These are phyloP conservation scores for Penicillium crustosum DNA, from an alignment of 2,329 filamentous ascomycete species.

Conservation along the genomic window DNA sequence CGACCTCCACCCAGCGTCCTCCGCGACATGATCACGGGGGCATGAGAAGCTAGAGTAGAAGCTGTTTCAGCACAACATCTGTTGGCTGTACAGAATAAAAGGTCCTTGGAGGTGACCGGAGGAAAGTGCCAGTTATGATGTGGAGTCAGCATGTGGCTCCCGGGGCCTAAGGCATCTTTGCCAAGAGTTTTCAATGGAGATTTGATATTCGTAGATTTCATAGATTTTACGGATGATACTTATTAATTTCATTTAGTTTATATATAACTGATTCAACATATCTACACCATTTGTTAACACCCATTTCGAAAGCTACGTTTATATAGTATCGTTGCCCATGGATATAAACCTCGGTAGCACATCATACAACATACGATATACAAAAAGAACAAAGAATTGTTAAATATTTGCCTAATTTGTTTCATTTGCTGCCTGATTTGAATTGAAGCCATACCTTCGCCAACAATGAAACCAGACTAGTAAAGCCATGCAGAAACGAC, in stretches of 20 bases:
- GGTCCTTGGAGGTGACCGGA: slow-evolving; percentile 6
- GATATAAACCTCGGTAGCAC: background rate
- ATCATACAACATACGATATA: background rate
- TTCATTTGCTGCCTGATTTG: slow-evolving; percentile 1
- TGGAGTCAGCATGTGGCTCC: slow-evolving; percentile 15
- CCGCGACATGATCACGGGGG: slow-evolving; percentile 65
- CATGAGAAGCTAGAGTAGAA: slow-evolving; percentile 31
- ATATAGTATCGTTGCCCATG: too few species aligned
- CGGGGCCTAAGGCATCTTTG: slow-evolving; percentile 14
- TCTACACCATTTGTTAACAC: too few species aligned
- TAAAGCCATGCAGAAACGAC: background rate
- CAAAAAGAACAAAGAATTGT: background rate
- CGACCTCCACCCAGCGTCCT: slow-evolving; percentile 89
- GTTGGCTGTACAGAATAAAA: slow-evolving; percentile 22
- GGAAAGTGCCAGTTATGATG: slow-evolving; percentile 18
- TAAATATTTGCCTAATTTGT: background rate
- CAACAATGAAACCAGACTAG: slow-evolving; percentile 2
- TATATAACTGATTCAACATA: background rate
- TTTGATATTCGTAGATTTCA: background rate
- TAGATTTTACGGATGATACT: too few species aligned
- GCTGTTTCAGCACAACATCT: slow-evolving; percentile 20
- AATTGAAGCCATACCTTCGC: slow-evolving; percentile 4
- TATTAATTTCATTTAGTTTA: background rate
- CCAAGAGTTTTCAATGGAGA: slow-evolving; percentile 3
- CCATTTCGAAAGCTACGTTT: too few species aligned